Evolutionary conservation across 2,329 filamentous ascomycete genomes (phyloP).

Genomic region (Penicillium sp.): DNA sequence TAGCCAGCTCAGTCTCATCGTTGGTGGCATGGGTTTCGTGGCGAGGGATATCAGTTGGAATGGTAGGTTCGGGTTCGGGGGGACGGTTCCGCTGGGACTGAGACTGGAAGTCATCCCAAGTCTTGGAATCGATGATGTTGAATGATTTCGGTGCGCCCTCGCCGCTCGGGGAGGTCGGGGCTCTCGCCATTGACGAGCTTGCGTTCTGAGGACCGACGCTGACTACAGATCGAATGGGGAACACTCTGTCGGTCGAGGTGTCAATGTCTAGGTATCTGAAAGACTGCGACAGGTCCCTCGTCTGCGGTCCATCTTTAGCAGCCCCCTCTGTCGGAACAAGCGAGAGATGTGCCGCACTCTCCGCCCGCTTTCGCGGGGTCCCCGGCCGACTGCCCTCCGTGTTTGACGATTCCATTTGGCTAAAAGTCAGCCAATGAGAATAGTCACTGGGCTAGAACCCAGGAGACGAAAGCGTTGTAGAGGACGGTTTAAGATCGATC

Average conservation of each 20-base stretch:
- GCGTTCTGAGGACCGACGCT: conserved; percentile 56
- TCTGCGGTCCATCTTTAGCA: background rate
- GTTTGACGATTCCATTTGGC: conserved; percentile 6
- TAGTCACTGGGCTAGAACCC: background rate
- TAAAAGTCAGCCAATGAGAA: background rate
- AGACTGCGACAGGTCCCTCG: conserved; percentile 19
- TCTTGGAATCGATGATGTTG: conserved; percentile 27
- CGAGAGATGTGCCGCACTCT: conserved; percentile 3
- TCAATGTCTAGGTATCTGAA: conserved; percentile 5
- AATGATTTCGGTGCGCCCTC: conserved; percentile 25
- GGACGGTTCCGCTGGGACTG: conserved; percentile 3
- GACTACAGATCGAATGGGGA: conserved; percentile 75
- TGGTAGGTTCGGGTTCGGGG: conserved; percentile 1
- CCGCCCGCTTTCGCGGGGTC: conserved; percentile 8
- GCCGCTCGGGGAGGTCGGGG: conserved; percentile 17
- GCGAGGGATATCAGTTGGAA: conserved; percentile 11
- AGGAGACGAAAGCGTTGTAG: background rate
- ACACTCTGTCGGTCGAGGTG: conserved; percentile 57
- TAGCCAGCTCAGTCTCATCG: conserved; percentile 14
- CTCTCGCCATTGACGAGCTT: conserved; percentile 9
- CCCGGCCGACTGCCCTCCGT: conserved; percentile 3
- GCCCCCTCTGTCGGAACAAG: too few relatives aligned
- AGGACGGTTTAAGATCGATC: background rate
- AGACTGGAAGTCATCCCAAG: conserved; percentile 22
- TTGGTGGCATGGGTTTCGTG: conserved; percentile 13